phyloP scores from a whole-genome alignment of 768 basidiomycete species.

The Boletus patriciae region DNA sequence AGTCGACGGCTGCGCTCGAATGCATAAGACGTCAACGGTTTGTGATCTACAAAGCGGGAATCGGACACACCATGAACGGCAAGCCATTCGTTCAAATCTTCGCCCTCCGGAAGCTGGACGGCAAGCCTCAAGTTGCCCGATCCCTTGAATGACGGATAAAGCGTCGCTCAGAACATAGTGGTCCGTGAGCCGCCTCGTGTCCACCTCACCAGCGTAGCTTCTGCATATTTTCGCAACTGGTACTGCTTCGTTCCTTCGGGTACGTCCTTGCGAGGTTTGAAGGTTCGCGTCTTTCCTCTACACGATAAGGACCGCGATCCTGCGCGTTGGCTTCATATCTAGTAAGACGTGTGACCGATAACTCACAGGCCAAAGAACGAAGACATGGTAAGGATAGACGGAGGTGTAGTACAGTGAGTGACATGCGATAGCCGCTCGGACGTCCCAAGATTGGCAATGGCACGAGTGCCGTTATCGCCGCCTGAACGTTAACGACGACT shows the following conservation, averaged over 20 bases:
- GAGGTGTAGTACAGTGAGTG: slow-evolving; percentile 8
- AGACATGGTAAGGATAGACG: slow-evolving; percentile 52
- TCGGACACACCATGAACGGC: slow-evolving; percentile 85
- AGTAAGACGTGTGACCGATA: neutral
- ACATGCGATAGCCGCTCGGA: slow-evolving; percentile 5
- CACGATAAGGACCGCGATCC: slow-evolving; percentile 9
- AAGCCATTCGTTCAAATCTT: slow-evolving; percentile 98
- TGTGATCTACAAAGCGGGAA: neutral
- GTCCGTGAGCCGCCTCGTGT: neutral
- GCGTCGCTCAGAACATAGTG: slow-evolving; percentile 13
- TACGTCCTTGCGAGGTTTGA: slow-evolving; percentile 94
- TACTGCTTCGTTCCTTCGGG: slow-evolving; percentile 98
- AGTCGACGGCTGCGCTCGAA: slow-evolving; percentile 81
- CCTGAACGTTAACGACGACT: neutral
- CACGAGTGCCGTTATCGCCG: neutral
- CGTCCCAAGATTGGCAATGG: slow-evolving; percentile 17
- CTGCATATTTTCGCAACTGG: slow-evolving; percentile 96
- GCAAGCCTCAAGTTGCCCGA: slow-evolving; percentile 93
- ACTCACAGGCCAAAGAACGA: slow-evolving; percentile 88
- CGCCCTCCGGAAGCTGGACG: slow-evolving; percentile 93
- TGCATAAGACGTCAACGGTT: slow-evolving; percentile 1
- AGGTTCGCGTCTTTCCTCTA: slow-evolving; percentile 90
- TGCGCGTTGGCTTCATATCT: slow-evolving; percentile 13
- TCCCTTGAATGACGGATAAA: slow-evolving; percentile 51
- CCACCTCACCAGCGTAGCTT: slow-evolving; percentile 76